These are phyloP conservation scores for Vickermania ingenoplastis DNA, from an alignment of 208 protist genomes.

Conservation along the genomic window DNA sequence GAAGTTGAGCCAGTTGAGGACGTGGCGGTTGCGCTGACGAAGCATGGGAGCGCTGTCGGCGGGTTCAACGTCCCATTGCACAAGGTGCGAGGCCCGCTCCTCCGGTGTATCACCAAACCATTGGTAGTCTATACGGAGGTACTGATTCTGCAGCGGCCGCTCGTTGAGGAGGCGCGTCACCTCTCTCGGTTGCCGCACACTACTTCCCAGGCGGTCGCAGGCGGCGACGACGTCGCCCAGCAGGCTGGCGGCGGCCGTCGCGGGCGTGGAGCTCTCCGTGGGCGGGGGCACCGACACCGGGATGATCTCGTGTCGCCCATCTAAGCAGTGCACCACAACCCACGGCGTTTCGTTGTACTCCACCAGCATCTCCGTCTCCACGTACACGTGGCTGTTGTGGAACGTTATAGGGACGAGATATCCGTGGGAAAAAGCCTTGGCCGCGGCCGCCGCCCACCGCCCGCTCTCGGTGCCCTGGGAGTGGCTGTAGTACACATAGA, in stretches of 20 bases:
- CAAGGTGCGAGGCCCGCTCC: slow-evolving; percentile 74
- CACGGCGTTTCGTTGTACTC: slow-evolving; percentile 87
- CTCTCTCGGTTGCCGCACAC: slow-evolving; percentile 53
- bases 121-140: slow-evolving; percentile 86
- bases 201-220: slow-evolving; percentile 48
- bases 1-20: slow-evolving; percentile 81
- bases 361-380: slow-evolving; percentile 86
- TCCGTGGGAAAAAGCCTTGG: slow-evolving; percentile 58
- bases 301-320: slow-evolving; percentile 44
- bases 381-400: slow-evolving; percentile 89
- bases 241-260: slow-evolving; percentile 25
- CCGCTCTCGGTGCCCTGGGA: slow-evolving; percentile 44
- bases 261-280: background rate
- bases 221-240: slow-evolving; percentile 40
- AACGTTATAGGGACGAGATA: slow-evolving; percentile 86
- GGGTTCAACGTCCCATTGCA: slow-evolving; percentile 80
- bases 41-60: slow-evolving; percentile 36
- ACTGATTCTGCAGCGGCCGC: slow-evolving; percentile 81
- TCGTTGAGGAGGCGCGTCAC: slow-evolving; percentile 62
- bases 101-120: slow-evolving; percentile 87
- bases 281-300: slow-evolving; percentile 28
- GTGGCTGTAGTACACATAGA: slow-evolving; percentile 87
- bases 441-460: slow-evolving; percentile 26
- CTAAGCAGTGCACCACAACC: slow-evolving; percentile 79
- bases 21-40: slow-evolving; percentile 51